Evolutionary conservation across 1,284 basidiomycete genomes (phyloP).

Genomic region (Neotropicomus parvogracilis): DNA sequence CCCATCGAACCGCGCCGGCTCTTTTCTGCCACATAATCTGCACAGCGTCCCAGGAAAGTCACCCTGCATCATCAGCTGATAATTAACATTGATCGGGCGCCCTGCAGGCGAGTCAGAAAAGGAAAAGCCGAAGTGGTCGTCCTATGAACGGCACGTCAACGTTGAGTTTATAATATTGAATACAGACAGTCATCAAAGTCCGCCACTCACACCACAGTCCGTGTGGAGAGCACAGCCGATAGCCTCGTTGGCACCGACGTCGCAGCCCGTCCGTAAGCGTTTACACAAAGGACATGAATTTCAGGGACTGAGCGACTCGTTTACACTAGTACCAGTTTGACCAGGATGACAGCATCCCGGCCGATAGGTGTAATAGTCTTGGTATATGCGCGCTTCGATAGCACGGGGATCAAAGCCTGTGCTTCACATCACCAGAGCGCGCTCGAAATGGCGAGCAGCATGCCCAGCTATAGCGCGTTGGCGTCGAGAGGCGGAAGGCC

Average conservation of each 20-base stretch:
- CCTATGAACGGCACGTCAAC: conserved; percentile 19
- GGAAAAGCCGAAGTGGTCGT: conserved; percentile 14
- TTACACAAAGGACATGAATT: conserved; percentile 16
- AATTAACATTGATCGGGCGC: conserved; percentile 23
- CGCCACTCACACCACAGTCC: conserved; percentile 16
- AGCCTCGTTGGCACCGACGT: conserved; percentile 17
- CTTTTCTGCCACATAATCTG: conserved; percentile 24
- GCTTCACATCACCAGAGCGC: conserved; percentile 18
- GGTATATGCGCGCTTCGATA: conserved; percentile 18
- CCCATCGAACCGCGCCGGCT: conserved; percentile 9
- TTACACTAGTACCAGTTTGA: conserved; percentile 23
- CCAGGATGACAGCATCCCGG: conserved; percentile 31
- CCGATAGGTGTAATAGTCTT: conserved; percentile 9
- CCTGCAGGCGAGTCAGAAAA: conserved; percentile 22
- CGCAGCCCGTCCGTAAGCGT: conserved; percentile 8
- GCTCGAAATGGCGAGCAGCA: conserved; percentile 16
- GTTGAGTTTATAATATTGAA: conserved; percentile 20
- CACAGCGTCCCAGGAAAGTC: conserved; percentile 11
- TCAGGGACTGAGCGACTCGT: conserved; percentile 22
- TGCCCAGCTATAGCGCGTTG: conserved; percentile 11
- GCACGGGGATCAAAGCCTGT: conserved; percentile 28
- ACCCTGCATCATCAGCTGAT: conserved; percentile 20
- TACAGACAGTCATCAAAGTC: conserved; percentile 14
- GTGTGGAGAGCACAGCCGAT: conserved; percentile 24
- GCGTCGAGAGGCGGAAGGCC: conserved; percentile 11